Evolutionary conservation across 106 monocot genomes (phyloP).

Genomic region (Dendrobium huoshanense): DNA sequence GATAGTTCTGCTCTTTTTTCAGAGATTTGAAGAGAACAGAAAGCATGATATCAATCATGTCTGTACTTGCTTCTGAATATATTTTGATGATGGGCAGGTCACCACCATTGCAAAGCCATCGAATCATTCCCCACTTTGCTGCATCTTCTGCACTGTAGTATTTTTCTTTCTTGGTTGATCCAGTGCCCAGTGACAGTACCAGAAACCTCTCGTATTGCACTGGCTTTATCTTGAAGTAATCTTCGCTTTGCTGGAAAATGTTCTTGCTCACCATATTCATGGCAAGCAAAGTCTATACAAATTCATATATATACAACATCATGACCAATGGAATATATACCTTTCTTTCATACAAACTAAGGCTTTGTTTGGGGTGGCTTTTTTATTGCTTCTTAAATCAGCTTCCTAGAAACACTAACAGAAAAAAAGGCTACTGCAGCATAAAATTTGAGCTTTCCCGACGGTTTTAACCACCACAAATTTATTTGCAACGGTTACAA

Average conservation of each 20-base stretch:
- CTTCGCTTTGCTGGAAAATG: conserved; percentile 26
- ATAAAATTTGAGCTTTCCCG: no score
- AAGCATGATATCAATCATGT: conserved; percentile 62
- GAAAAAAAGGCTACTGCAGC: no score
- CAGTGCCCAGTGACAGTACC: conserved; percentile 58
- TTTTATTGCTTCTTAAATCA: no score
- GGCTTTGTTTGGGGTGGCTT: no score
- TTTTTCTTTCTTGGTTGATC: conserved; percentile 21
- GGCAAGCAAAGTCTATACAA: conserved; percentile 39
- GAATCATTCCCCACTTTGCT: conserved; percentile 48
- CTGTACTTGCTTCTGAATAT: conserved; percentile 45
- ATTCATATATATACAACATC: no score
- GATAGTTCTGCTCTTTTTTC: conserved; percentile 32
- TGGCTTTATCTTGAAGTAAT: conserved; percentile 44
- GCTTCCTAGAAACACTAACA: no score
- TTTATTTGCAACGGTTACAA: no score
- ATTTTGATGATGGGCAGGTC: conserved; percentile 47
- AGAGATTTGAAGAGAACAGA: conserved; percentile 48
- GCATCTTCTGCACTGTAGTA: conserved; percentile 20
- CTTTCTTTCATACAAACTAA: no score
- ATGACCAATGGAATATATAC: no score
- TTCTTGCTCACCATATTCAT: conserved; percentile 46
- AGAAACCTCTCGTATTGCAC: conserved; percentile 47
- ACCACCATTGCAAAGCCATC: conserved; percentile 40
- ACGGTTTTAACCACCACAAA: no score